These are phyloP conservation scores for Yamadazyma oceani DNA, from an alignment of 1,139 yeast genomes.

Conservation along the genomic window DNA sequence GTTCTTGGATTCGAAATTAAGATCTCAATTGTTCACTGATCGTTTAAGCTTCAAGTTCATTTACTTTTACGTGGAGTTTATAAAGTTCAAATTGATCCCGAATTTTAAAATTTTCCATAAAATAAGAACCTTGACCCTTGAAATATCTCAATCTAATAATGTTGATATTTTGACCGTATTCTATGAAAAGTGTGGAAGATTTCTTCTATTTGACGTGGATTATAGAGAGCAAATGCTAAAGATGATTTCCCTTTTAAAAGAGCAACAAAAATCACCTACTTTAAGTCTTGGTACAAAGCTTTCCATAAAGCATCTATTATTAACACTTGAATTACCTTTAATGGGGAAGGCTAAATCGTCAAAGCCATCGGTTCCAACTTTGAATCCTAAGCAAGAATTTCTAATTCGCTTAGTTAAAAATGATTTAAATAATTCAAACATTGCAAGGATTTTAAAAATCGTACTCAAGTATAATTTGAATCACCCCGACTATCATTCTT, in stretches of 20 bases:
- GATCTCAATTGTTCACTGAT: slow-evolving; percentile 57
- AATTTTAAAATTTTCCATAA: slow-evolving; percentile 70
- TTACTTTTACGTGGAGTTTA: slow-evolving; percentile 68
- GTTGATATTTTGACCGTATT: slow-evolving; percentile 65
- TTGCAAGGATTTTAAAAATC: slow-evolving; percentile 34
- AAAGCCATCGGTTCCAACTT: slow-evolving; percentile 8
- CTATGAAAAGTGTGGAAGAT: slow-evolving; percentile 75
- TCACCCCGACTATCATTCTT: slow-evolving; percentile 36
- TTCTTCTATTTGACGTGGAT: slow-evolving; percentile 61
- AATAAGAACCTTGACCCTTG: slow-evolving; percentile 54
- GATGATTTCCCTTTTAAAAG: slow-evolving; percentile 58
- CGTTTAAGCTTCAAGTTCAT: slow-evolving; percentile 56
- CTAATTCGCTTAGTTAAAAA: slow-evolving; percentile 48
- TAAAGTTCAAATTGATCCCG: slow-evolving; percentile 78
- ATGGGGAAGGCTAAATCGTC: slow-evolving; percentile 22
- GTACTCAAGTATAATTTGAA: slow-evolving; percentile 50
- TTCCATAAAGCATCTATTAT: slow-evolving; percentile 60
- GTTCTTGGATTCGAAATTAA: slow-evolving; percentile 58
- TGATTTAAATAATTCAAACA: slow-evolving; percentile 46
- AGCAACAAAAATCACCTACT: slow-evolving; percentile 49
- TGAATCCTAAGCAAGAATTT: slow-evolving; percentile 48
- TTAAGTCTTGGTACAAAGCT: slow-evolving; percentile 57
- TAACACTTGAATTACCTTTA: slow-evolving; percentile 61
- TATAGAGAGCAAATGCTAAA: slow-evolving; percentile 60
- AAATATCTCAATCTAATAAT: slow-evolving; percentile 50